Evolutionary conservation across 768 basidiomycete species (phyloP).

Genomic region (Russula dissimulans): DNA sequence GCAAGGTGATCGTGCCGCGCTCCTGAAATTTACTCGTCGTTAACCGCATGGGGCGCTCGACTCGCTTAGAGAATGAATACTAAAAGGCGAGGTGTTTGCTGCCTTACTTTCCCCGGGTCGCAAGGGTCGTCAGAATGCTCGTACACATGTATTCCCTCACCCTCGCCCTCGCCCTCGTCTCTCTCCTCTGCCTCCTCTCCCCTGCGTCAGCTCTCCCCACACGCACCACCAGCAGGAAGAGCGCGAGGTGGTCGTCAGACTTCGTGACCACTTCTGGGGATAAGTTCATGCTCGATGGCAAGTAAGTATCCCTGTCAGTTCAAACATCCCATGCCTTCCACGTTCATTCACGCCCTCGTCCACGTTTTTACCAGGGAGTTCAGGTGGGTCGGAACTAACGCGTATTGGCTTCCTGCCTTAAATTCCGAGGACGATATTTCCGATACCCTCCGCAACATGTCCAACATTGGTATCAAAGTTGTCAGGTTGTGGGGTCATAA

Average conservation of each 20-base stretch:
- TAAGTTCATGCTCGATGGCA: slow-evolving; percentile 2
- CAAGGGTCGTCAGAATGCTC: neutral
- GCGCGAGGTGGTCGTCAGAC: neutral
- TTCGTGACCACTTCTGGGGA: slow-evolving; percentile 4
- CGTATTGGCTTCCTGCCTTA: slow-evolving; percentile 55
- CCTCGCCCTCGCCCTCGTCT: neutral
- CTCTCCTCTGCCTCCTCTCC: neutral
- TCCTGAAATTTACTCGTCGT: neutral
- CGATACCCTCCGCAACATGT: slow-evolving; percentile 48
- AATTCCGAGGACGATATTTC: slow-evolving; percentile 49
- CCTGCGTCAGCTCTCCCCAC: slow-evolving; percentile 2
- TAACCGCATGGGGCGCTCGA: neutral
- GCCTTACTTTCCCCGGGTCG: neutral
- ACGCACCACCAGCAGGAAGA: neutral
- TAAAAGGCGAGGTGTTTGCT: neutral
- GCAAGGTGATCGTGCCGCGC: no score
- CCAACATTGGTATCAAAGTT: slow-evolving; percentile 44
- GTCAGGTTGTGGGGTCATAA: slow-evolving; percentile 69
- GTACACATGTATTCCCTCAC: slow-evolving; percentile 4
- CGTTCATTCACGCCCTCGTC: neutral
- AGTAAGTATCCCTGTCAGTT: neutral
- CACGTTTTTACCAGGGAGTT: slow-evolving; percentile 20
- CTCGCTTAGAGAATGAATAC: neutral
- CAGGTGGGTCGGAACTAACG: slow-evolving; percentile 46
- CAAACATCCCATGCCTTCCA: neutral